Conservation (phyloP, 2,329 filamentous ascomycete species). For the Pseudogymnoascus sp. region DNA sequence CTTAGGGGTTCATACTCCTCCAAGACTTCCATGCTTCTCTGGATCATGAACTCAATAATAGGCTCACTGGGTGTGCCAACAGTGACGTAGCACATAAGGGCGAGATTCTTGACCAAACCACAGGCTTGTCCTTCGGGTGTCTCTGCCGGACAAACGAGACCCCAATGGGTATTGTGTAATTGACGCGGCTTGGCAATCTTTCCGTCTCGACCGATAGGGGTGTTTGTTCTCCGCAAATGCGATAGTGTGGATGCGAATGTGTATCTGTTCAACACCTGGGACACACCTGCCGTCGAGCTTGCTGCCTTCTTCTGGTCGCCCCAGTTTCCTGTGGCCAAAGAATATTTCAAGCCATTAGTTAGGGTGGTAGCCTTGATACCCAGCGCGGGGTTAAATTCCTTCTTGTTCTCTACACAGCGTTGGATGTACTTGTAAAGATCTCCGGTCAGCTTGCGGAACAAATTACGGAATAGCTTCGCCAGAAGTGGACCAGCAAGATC, state of each 20-base stretch:
- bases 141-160: constrained; percentile 91
- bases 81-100: constrained; percentile 96
- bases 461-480: constrained; percentile 89
- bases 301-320: constrained; percentile 98
- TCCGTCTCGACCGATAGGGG: constrained; percentile 92
- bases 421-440: constrained; percentile 89
- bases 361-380: constrained; percentile 88
- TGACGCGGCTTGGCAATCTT: constrained; percentile 98
- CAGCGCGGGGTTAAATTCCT: constrained; percentile 83
- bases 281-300: constrained; percentile 91
- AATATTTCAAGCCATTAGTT: constrained; percentile 93
- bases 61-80: constrained; percentile 88
- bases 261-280: constrained; percentile 95
- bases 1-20: constrained; percentile 86
- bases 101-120: constrained; percentile 94
- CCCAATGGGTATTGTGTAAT: constrained; percentile 98
- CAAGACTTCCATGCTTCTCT: constrained; percentile 89
- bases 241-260: constrained; percentile 95
- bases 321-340: constrained; percentile 96
- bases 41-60: constrained; percentile 91
- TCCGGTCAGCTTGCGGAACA: constrained; percentile 84
- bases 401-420: constrained; percentile 80
- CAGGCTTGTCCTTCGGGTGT: constrained; percentile 98
- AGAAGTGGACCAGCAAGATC: constrained; percentile 91
- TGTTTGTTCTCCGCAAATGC: constrained; percentile 95